Base-by-base conservation (phyloP, 2,329 filamentous ascomycete genomes). In the Microcyclospora tardicrescens region DNA sequence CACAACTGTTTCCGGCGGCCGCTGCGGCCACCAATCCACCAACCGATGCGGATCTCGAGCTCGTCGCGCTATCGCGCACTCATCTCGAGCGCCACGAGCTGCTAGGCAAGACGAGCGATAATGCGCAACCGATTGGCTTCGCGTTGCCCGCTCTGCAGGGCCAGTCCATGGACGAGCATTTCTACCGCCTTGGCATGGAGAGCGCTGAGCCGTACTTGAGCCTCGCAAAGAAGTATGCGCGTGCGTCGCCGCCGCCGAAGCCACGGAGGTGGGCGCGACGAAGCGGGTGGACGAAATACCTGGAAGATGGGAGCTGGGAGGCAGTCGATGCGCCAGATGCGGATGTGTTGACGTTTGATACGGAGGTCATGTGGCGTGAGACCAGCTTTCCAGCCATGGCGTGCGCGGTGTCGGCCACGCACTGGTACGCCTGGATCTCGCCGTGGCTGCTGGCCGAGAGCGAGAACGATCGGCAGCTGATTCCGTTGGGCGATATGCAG, bases 401-500 rank as follows among this genome's bases (percentile, higher is more conserved):
- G 15, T 96, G 89, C 57, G 91, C 93, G 11, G 83, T 79, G 13
- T 86, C 86, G 49, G 79, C 84, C 1, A 87, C 78, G 2, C 79
- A 86, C 24, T 98, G 93, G 93, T 98, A 98, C 64, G 84, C 81
- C 1, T 98, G 91, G 91, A 62, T 98, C 38, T 98, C 91, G 10
- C 91, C 91, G 0, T 98, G 89, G 89, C 65, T 98, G 28, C 63
- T 98, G 13, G 83, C 79, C 24, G 84, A 96, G 64, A 80, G 84
- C 1, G 67, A 81, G 28, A 77, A 77, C 27, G 73, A 84, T 53
- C 73, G 76, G 35, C 89, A 98, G 43, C 66, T 98, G 10, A 80
- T 98, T 35, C 86, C 93, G 0, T 63, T 98, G 6, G 93, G 91
- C 24, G 79, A 95, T 51, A 75, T 80, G 6, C 68, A 66, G 2